phyloP scores from a whole-genome alignment of 768 basidiomycete species.

The Auriscalpium microsporum region DNA sequence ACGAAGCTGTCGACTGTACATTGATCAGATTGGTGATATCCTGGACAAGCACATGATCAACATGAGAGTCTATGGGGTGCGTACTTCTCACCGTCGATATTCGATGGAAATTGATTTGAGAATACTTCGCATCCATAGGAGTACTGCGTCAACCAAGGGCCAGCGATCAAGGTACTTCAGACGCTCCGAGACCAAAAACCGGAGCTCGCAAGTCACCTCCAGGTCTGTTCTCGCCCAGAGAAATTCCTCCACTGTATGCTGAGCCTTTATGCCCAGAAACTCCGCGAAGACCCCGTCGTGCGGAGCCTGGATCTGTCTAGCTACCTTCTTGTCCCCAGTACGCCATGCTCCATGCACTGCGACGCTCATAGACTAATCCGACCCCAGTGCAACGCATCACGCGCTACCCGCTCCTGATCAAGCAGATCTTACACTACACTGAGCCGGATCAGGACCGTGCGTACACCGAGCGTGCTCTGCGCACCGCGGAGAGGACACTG shows the following conservation, averaged over 20 bases:
- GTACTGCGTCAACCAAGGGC: conserved; percentile 86
- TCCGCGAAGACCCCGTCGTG: conserved; percentile 69
- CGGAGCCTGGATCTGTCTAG: conserved; percentile 85
- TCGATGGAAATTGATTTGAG: not conserved
- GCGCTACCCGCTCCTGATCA: conserved; percentile 84
- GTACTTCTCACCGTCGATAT: conserved; percentile 12
- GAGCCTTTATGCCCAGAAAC: conserved; percentile 32
- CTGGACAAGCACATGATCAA: conserved; percentile 64
- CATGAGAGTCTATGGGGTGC: conserved; percentile 75
- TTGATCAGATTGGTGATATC: conserved; percentile 84
- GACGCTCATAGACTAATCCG: too few species aligned
- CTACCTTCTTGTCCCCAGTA: conserved; percentile 87
- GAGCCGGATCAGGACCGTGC: conserved; percentile 54
- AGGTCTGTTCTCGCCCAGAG: conserved; percentile 33
- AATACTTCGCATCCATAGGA: conserved; percentile 34
- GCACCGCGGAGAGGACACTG: conserved; percentile 64
- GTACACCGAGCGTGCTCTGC: conserved; percentile 45
- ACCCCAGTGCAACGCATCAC: conserved; percentile 87
- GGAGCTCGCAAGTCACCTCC: conserved; percentile 55
- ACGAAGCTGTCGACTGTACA: conserved; percentile 83
- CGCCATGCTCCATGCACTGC: conserved; percentile 17
- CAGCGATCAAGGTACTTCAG: conserved; percentile 68
- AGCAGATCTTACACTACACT: conserved; percentile 79
- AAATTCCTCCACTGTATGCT: too few species aligned
- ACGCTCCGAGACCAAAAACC: conserved; percentile 61